A percentile compares a stretch with the other conserved stretches of the same genome.
Evolutionary conservation across 73 alveolate genomes (phyloP).

Genomic region (Paramecium octaurelia): DNA sequence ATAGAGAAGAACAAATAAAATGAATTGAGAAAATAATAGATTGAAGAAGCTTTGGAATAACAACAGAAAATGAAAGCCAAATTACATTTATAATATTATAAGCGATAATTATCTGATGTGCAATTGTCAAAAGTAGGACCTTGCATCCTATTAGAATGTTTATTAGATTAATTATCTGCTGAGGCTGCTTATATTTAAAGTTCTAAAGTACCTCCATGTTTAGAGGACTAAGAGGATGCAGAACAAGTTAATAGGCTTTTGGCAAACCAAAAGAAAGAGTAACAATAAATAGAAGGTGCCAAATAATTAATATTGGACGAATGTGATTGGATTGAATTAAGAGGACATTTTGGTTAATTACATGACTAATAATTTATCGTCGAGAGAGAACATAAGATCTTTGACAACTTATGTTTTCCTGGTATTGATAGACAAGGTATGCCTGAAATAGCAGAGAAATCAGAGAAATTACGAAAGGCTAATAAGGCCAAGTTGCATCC

Average conservation of each 20-base stretch:
- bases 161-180: conserved; percentile 42
- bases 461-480: conserved; percentile 76
- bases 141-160: conserved; percentile 23
- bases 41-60: conserved; percentile 19
- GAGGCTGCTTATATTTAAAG: conserved; percentile 7
- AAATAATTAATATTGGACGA: conserved; percentile 49
- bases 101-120: conserved; percentile 4
- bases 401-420: conserved; percentile 71
- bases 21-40: conserved; percentile 36
- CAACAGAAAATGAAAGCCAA: conserved; percentile 33
- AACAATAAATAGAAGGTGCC: not conserved
- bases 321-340: conserved; percentile 57
- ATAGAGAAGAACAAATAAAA: not conserved
- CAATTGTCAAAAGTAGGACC: conserved; percentile 29
- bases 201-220: conserved; percentile 50
- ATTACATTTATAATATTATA: conserved; percentile 51
- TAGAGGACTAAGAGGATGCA: conserved; percentile 60
- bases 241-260: conserved; percentile 46
- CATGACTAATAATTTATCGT: not conserved
- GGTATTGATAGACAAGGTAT: conserved; percentile 78
- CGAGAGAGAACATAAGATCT: conserved; percentile 48
- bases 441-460: conserved; percentile 85
- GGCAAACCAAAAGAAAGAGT: not conserved
- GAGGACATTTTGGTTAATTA: conserved; percentile 34
- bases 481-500: conserved; percentile 77